phyloP scores from a whole-genome alignment of 352 stramenopile species.

The Thalassiosira pacifica region DNA sequence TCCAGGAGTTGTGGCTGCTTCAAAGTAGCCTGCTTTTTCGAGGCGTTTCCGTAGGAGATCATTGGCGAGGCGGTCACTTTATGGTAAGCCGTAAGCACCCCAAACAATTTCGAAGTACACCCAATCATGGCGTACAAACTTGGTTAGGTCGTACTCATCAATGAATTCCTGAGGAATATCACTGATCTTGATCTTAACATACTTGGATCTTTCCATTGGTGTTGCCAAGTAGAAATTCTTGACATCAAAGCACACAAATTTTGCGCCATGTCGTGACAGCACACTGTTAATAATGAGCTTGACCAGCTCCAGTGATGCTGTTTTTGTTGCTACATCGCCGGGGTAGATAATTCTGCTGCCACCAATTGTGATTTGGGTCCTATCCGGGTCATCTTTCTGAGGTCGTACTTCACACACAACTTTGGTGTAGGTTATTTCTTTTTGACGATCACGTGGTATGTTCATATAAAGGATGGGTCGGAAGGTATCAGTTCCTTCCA shows the following conservation, averaged over 20 bases:
- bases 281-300: slow-evolving; percentile 45
- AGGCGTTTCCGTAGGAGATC: neutral
- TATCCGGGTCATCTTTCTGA: slow-evolving; percentile 2
- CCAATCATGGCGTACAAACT: neutral
- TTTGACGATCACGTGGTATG: neutral
- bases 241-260: neutral
- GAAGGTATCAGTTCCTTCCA: slow-evolving; percentile 25
- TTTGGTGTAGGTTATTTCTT: neutral
- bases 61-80: neutral
- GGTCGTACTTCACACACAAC: neutral
- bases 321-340: slow-evolving; percentile 1
- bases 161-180: slow-evolving; percentile 30
- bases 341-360: slow-evolving; percentile 17
- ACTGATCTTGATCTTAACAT: neutral
- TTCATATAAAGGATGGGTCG: neutral
- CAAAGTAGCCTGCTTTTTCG: neutral
- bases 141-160: neutral
- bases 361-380: slow-evolving; percentile 25
- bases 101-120: slow-evolving; percentile 37
- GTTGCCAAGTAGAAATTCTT: neutral
- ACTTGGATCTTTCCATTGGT: neutral
- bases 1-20: neutral
- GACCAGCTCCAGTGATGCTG: slow-evolving; percentile 30
- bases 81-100: slow-evolving; percentile 23
- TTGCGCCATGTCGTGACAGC: slow-evolving; percentile 9